Evolutionary conservation across 345 rosid genomes (phyloP), one percentile per base, ranked within the genome.

Genomic region (Syzygium jambos): DNA sequence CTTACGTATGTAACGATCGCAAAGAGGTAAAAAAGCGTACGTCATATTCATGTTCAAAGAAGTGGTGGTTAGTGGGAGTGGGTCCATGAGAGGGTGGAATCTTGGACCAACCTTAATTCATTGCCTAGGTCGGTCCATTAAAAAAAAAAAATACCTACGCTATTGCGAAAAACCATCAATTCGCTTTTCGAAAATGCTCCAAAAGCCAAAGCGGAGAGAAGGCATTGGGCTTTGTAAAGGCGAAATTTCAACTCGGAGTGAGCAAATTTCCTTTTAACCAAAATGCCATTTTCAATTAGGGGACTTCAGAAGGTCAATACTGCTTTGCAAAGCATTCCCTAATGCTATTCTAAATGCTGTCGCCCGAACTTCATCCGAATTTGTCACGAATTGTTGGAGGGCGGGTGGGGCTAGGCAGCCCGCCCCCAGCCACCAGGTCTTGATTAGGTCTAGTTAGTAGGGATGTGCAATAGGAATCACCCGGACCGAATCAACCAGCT

Each of bases 41-140:
- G 14, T 57, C 30, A 2, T 11, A 11, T 57, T 0, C 7, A n/a
- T n/a, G 73, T n/a, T 6, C 6, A n/a, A 61, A 61, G 19, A n/a
- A 61, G 19, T n/a, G 73, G 38, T 61, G 73, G 34, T 14, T 61
- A 3, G 73, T n/a, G 19, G 34, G 19, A n/a, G 38, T 29, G 38
- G 38, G 21, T 29, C 38, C 77, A 63, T 14, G 2, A 14, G 14
- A 29, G 17, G 77, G 34, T 63, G 21, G 38, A 63, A 63, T 29
- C 9, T n/a, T 10, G 21, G 77, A 29, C 29, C 5, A 1, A 29
- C 5, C 38, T 63, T 63, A 65, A 29, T 30, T 16, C 16, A 65
- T 65, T 34, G 19, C 38, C 1, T 63, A 29, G 21, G 29, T 29
- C 77, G 11, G 4, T 14, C 21, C 15, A 29, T 29, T 4, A 63